Percentiles rank a stretch among this genome's conserved stretches.
phyloP scores from a whole-genome alignment of 2,329 filamentous ascomycete genomes.

The Trichoderma pleuroti region DNA sequence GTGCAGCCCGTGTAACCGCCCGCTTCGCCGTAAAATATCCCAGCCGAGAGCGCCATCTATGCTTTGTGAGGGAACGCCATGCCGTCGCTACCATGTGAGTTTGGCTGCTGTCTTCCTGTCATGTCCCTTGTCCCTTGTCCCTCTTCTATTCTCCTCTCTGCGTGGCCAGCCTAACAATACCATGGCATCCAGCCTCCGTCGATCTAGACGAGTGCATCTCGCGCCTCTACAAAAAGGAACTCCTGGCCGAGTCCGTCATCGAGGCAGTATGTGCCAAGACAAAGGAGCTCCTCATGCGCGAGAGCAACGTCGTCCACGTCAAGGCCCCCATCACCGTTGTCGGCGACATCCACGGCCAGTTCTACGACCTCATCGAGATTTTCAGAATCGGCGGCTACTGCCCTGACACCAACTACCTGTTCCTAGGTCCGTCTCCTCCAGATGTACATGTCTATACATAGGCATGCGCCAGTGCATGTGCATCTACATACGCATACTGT shows the following conservation, averaged over 20 bases:
- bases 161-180: not conserved
- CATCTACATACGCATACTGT: not conserved
- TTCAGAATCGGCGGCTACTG: constrained; percentile 98
- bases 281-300: constrained; percentile 97
- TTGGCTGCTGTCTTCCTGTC: not conserved
- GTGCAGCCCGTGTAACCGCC: constrained; percentile 15
- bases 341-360: constrained; percentile 97
- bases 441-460: not conserved
- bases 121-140: not conserved
- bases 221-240: constrained; percentile 92
- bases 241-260: constrained; percentile 95
- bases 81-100: constrained; percentile 56
- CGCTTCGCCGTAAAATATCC: not conserved
- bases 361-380: constrained; percentile 98
- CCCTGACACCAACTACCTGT: constrained; percentile 97
- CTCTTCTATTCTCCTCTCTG: not conserved
- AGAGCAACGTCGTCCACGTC: constrained; percentile 99
- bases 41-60: not conserved
- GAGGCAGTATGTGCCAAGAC: constrained; percentile 99
- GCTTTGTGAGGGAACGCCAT: constrained; percentile 36
- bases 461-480: not conserved
- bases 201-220: constrained; percentile 98
- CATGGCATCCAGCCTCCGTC: constrained; percentile 67
- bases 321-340: constrained; percentile 94
- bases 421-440: constrained; percentile 63